phyloP scores from a whole-genome alignment of 495 filamentous ascomycete species.

The Clavariopsis aquatica region DNA sequence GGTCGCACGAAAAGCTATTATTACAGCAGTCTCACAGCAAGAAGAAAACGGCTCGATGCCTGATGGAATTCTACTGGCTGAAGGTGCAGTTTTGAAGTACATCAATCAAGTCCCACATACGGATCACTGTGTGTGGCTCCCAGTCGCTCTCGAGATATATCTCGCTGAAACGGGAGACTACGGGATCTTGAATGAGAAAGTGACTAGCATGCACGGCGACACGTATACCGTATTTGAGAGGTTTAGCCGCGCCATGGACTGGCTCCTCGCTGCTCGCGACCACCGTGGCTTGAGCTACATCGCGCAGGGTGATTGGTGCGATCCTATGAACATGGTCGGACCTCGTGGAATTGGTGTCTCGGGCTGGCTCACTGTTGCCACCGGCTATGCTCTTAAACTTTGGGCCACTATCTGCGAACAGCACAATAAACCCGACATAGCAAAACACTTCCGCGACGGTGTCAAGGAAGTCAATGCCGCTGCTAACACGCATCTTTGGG shows the following conservation, averaged over 20 bases:
- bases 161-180: slow-evolving; percentile 58
- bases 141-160: slow-evolving; percentile 55
- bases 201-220: slow-evolving; percentile 48
- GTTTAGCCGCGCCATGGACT: slow-evolving; percentile 57
- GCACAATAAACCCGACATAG: slow-evolving; percentile 47
- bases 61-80: slow-evolving; percentile 55
- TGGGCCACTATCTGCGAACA: slow-evolving; percentile 56
- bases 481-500: slow-evolving; percentile 57
- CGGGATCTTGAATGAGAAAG: slow-evolving; percentile 49
- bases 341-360: slow-evolving; percentile 59
- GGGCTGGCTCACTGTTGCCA: slow-evolving; percentile 59
- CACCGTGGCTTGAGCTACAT: slow-evolving; percentile 58
- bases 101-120: slow-evolving; percentile 62
- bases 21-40: slow-evolving; percentile 55
- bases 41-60: slow-evolving; percentile 58
- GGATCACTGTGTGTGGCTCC: slow-evolving; percentile 61
- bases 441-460: slow-evolving; percentile 48
- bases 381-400: slow-evolving; percentile 52
- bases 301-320: slow-evolving; percentile 61
- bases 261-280: slow-evolving; percentile 53
- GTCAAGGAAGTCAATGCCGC: slow-evolving; percentile 53
- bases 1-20: slow-evolving; percentile 51
- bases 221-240: slow-evolving; percentile 56
- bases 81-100: slow-evolving; percentile 60
- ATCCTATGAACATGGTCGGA: slow-evolving; percentile 63